Conservation (phyloP, 208 protist genomes). For the Wallacemonas sp. region DNA sequence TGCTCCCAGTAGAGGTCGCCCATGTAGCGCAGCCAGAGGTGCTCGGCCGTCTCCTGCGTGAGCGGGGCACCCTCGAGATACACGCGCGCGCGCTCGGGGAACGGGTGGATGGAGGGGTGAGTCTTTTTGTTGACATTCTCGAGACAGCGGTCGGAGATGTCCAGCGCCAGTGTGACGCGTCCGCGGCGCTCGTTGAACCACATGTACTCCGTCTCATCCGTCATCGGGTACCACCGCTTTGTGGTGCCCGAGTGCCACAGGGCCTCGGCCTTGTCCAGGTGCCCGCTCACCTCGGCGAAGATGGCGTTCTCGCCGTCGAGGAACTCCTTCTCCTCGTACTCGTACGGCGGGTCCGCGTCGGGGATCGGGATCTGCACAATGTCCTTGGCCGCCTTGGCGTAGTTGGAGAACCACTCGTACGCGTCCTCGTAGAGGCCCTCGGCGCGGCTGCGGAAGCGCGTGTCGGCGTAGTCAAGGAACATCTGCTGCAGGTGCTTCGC, state of each 20-base stretch:
- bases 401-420: conserved; percentile 83
- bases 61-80: conserved; percentile 86
- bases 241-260: conserved; percentile 84
- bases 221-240: conserved; percentile 87
- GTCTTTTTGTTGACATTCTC: conserved; percentile 92
- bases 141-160: conserved; percentile 87
- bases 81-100: conserved; percentile 79
- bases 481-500: conserved; percentile 65
- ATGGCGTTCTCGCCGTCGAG: conserved; percentile 86
- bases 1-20: conserved; percentile 89
- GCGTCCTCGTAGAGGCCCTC: conserved; percentile 86
- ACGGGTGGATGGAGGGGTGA: conserved; percentile 90
- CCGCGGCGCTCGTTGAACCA: conserved; percentile 91
- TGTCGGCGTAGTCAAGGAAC: conserved; percentile 79
- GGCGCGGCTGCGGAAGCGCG: conserved; percentile 71
- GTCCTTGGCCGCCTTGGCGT: conserved; percentile 70
- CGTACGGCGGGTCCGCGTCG: conserved; percentile 78
- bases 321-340: conserved; percentile 90
- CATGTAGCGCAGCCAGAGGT: conserved; percentile 91
- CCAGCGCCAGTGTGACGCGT: conserved; percentile 70
- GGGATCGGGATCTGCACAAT: conserved; percentile 89
- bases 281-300: conserved; percentile 72
- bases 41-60: conserved; percentile 89
- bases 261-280: conserved; percentile 84
- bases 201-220: conserved; percentile 91